phyloP scores from a whole-genome alignment of 2,329 filamentous ascomycete genomes.

The Leptographium galeiforme region DNA sequence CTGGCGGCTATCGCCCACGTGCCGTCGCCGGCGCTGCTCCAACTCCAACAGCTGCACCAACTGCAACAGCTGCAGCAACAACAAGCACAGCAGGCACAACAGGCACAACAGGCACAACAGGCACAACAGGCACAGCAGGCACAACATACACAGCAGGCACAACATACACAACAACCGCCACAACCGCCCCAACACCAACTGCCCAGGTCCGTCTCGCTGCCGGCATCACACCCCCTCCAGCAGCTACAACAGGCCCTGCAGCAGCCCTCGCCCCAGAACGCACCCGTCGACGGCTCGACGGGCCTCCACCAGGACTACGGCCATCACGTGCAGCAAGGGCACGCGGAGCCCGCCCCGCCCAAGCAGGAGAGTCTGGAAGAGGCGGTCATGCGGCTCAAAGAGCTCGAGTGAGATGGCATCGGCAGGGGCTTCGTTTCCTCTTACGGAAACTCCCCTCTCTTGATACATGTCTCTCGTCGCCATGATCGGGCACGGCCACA shows the following conservation, averaged over 20 bases:
- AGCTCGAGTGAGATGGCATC: neutral
- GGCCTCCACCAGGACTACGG: too few relatives aligned
- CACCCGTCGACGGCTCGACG: neutral
- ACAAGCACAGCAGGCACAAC: neutral
- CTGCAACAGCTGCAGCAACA: neutral
- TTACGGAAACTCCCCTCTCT: too few relatives aligned
- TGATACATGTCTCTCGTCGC: too few relatives aligned
- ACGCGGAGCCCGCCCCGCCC: neutral
- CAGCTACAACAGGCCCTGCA: neutral
- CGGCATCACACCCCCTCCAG: neutral
- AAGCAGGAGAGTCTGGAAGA: neutral
- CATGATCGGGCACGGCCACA: too few relatives aligned
- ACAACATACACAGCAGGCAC: neutral
- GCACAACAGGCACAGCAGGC: neutral
- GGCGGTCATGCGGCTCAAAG: neutral
- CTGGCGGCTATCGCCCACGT: too few relatives aligned
- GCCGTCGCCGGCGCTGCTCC: neutral
- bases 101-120: neutral
- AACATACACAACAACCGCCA: neutral
- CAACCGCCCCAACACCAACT: neutral
- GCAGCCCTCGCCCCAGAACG: neutral
- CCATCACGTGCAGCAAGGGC: neutral
- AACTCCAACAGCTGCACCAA: neutral
- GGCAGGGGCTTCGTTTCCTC: neutral
- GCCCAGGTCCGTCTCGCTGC: neutral